A percentile compares a stretch with the other conserved stretches of the same genome.
Conservation (phyloP, 2,329 filamentous ascomycete species). For the Calonectria hongkongensis region DNA sequence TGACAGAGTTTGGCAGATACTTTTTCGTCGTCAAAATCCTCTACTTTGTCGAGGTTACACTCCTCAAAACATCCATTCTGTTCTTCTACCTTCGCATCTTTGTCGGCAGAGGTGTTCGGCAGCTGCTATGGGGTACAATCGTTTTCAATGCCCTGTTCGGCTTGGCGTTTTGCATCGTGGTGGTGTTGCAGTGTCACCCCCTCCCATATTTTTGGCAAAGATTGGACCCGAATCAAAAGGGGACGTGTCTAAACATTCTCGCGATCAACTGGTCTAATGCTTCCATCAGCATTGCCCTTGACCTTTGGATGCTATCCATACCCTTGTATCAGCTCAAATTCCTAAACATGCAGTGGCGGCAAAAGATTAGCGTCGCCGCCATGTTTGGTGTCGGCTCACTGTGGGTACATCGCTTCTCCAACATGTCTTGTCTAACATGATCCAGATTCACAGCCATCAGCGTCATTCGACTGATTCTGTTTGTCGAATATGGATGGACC, state of each 20-base stretch:
- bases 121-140: slow-evolving; percentile 59
- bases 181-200: slow-evolving; percentile 63
- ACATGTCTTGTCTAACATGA: not conserved
- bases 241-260: not conserved
- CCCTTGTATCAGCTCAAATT: not conserved
- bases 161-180: slow-evolving; percentile 56
- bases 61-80: slow-evolving; percentile 64
- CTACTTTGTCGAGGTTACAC: slow-evolving; percentile 61
- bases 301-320: slow-evolving; percentile 5
- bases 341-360: not conserved
- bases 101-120: slow-evolving; percentile 54
- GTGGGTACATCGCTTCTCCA: not conserved
- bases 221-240: not conserved
- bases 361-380: not conserved
- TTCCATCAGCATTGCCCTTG: not conserved
- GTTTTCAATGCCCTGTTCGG: slow-evolving; percentile 58
- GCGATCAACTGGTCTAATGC: not conserved
- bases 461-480: not conserved
- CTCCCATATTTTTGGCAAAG: slow-evolving; percentile 62
- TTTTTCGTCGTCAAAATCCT: slow-evolving; percentile 61
- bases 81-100: slow-evolving; percentile 67
- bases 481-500: not conserved
- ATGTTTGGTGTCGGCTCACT: not conserved
- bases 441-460: not conserved
- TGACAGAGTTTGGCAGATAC: slow-evolving; percentile 52